These are phyloP conservation scores for Zygoascus hellenicus DNA, from an alignment of 1,139 yeast genomes.

Conservation along the genomic window DNA sequence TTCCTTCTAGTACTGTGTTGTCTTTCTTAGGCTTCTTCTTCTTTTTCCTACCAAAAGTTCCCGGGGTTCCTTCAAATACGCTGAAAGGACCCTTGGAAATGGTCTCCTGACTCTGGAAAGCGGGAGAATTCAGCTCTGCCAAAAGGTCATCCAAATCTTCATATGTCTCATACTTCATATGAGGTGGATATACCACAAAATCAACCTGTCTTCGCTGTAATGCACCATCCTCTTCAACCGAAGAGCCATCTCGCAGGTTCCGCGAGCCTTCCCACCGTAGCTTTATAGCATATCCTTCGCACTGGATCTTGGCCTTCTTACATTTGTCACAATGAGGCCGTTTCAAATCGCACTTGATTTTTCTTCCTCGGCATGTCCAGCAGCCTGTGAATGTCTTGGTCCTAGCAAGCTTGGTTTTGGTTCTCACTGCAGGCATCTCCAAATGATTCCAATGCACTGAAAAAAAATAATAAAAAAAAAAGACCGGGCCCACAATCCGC, in stretches of 20 bases:
- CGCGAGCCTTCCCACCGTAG: slow-evolving; percentile 59
- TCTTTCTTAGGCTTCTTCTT: slow-evolving; percentile 11
- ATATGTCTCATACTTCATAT: slow-evolving; percentile 58
- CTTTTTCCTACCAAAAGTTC: neutral
- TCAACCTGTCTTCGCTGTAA: slow-evolving; percentile 58
- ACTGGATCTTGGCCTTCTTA: slow-evolving; percentile 49
- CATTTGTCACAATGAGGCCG: slow-evolving; percentile 52
- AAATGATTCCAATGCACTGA: too few relatives aligned
- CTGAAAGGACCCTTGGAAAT: slow-evolving; percentile 77
- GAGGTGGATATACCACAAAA: slow-evolving; percentile 62
- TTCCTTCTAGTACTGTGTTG: too few relatives aligned
- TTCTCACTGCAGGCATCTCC: neutral
- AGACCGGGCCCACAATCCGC: too few relatives aligned
- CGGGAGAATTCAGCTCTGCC: slow-evolving; percentile 52
- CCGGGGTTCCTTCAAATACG: slow-evolving; percentile 48
- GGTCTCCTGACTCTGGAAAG: slow-evolving; percentile 44
- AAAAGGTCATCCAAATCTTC: slow-evolving; percentile 79
- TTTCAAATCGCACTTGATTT: slow-evolving; percentile 54
- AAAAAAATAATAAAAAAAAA: too few relatives aligned
- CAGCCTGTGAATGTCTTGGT: slow-evolving; percentile 53
- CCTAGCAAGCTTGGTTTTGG: neutral
- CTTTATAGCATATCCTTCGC: slow-evolving; percentile 81
- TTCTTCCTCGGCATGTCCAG: slow-evolving; percentile 56
- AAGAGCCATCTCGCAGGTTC: slow-evolving; percentile 8
- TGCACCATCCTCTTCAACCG: slow-evolving; percentile 38